Base-by-base conservation (phyloP, 2,329 filamentous ascomycete species). In the Diaporthe vaccinii region DNA sequence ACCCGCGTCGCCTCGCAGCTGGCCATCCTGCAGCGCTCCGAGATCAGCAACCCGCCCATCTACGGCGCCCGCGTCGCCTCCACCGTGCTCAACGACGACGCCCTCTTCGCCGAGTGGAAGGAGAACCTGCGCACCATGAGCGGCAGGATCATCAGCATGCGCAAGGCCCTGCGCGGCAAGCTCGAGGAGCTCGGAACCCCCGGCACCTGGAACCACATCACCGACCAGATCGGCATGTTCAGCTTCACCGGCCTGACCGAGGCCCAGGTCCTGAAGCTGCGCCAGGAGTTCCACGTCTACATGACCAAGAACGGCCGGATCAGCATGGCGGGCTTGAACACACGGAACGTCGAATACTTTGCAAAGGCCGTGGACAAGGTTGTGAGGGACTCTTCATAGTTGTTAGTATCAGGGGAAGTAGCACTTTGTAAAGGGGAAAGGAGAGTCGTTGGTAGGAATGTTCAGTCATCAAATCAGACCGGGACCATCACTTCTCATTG, bases 201-300 rank as follows among this genome's bases (percentile, higher is more conserved):
- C 0, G 96, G 96, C 44, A 93, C 91, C 20, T 99, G 97, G 97
- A 95, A 96, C 82, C 97, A 99, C 86, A 98, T 99, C 83, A 98
- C 96, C 22, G 94, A 97, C 81, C 97, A 99, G 89, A 99, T 99
- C 82, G 97, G 97, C 87, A 99, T 99, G 97, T 99, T 99, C 87
- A 96, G 93, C 84, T 99, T 98, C 84, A 97, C 95, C 0, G 95
- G 95, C 17, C 85, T 97, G 83, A 90, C 84, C 17, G 93, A 95
- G 86, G 83, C 90, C 77, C 94, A 97, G 83, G 94, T 96, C 10
- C 79, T 90, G 79, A 92, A 91, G 85, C 86, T 97, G 77, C 89
- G 93, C 71, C 88, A 91, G 76, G 90, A 94, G 69, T 91, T 88
- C 76, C 94, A 97, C 84, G 89, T 97, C 72, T 97, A 97, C 86